phyloP scores from a whole-genome alignment of 2,329 filamentous ascomycete genomes.

The Pseudocercospora pini-densiflorae region DNA sequence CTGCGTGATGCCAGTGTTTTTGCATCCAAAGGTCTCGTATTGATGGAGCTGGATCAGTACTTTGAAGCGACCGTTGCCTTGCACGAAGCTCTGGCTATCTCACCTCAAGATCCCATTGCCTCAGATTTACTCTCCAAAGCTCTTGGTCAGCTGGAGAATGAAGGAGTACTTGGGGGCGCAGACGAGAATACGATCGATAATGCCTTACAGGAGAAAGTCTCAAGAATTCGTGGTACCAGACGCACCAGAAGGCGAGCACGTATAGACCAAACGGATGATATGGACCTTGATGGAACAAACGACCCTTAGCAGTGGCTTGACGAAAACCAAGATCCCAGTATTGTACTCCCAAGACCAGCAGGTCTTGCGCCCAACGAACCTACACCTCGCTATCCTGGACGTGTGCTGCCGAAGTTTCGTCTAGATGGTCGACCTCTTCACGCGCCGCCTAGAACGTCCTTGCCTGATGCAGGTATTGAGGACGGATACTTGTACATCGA shows the following conservation, averaged over 20 bases:
- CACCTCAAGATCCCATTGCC: constrained; percentile 79
- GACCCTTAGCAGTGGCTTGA: neutral
- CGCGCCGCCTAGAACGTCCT: neutral
- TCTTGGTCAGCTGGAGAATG: constrained; percentile 63
- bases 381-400: neutral
- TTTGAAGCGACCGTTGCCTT: constrained; percentile 80
- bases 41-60: constrained; percentile 74
- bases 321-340: neutral
- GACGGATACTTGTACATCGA: neutral
- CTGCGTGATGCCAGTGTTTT: constrained; percentile 77
- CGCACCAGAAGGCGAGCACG: constrained; percentile 11
- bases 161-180: constrained; percentile 54
- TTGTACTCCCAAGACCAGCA: neutral
- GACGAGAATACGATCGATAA: constrained; percentile 41
- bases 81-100: constrained; percentile 81
- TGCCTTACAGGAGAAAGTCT: constrained; percentile 26
- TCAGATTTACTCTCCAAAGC: constrained; percentile 78
- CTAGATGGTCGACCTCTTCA: neutral
- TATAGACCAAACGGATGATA: constrained; percentile 18
- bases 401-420: constrained; percentile 2
- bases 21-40: constrained; percentile 79
- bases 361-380: neutral
- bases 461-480: neutral
- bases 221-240: constrained; percentile 21
- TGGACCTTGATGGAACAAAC: constrained; percentile 31